Base-by-base conservation (phyloP, 2,329 filamentous ascomycete genomes). In the Talaromyces sp. region DNA sequence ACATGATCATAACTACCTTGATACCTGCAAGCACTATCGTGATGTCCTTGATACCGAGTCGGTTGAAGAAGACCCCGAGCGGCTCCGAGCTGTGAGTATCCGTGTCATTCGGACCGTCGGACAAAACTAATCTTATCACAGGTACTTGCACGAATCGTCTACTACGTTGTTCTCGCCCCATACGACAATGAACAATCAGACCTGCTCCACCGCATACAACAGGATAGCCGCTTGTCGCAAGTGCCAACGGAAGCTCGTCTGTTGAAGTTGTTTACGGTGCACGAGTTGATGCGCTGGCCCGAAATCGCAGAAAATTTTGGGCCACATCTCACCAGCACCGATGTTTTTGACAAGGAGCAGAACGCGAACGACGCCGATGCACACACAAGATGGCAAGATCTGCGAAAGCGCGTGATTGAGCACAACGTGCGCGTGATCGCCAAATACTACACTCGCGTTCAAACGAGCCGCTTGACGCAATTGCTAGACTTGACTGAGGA, bases 161-260 rank as follows among this genome's bases (percentile, higher is more conserved):
- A 96, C 84, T 99, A 96, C 78, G 88, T 96, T 75, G 95, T 98
- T 68, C 89, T 99, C 58, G 91, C 95, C 7, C 93, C 95, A 7
- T 92, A 98, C 79, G 93, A 99, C 81, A 99, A 99, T 78, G 95
- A 99, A 77, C 95, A 99, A 77, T 95, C 93, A 69, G 95, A 99
- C 70, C 89, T 99, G 61, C 88, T 99, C 65, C 93, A 99, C 80
- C 91, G 95, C 71, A 90, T 99, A 69, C 86, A 92, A 75, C 86
- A 88, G 76, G 95, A 99, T 76, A 80, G 88, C 7, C 90, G 95
- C 67, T 93, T 93, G 75, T 80, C 86, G 11, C 85, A 89, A 74
- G 86, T 98, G 2, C 80, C 91, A 3, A 83, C 88, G 62, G 93
- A 98, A 67, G 89, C 91, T 33, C 88, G 93, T 71, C 86, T 99